Evolutionary conservation across 371 early-diverging fungal genomes (phyloP).

Genomic region (Circinella minor): DNA sequence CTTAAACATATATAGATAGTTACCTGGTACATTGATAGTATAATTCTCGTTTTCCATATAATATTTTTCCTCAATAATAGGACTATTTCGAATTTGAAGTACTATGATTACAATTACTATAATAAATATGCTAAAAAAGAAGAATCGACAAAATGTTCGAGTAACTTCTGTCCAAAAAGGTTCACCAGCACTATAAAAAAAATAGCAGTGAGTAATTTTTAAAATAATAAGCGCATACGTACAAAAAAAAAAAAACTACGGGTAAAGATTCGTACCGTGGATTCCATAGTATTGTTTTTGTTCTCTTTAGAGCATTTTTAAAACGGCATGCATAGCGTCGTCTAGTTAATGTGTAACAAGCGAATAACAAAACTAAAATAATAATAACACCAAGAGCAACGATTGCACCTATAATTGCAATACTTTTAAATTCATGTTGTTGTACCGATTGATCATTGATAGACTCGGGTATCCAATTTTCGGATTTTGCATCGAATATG

Average conservation of each 20-base stretch:
- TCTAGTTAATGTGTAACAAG: conserved; percentile 8
- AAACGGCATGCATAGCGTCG: not conserved
- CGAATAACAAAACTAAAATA: conserved; percentile 3
- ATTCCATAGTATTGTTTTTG: conserved; percentile 27
- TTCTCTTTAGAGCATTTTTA: not conserved
- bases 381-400: conserved; percentile 9
- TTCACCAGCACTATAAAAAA: conserved; percentile 32
- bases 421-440: not conserved
- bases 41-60: conserved; percentile 18
- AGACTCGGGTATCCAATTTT: conserved; percentile 23
- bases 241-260: not conserved
- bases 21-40: conserved; percentile 38
- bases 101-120: conserved; percentile 23
- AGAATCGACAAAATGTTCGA: conserved; percentile 27
- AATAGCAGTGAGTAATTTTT: not conserved
- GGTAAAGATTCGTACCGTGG: conserved; percentile 26
- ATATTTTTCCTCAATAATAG: conserved; percentile 38
- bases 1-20: not conserved
- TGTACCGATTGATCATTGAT: not conserved
- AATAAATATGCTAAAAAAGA: conserved; percentile 24
- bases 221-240: too few species aligned
- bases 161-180: conserved; percentile 40
- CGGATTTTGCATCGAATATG: conserved; percentile 24
- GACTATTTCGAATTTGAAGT: conserved; percentile 37
- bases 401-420: conserved; percentile 16